Base-by-base conservation (phyloP, 2,329 filamentous ascomycete genomes). In the Hymenoscyphus infarciens region DNA sequence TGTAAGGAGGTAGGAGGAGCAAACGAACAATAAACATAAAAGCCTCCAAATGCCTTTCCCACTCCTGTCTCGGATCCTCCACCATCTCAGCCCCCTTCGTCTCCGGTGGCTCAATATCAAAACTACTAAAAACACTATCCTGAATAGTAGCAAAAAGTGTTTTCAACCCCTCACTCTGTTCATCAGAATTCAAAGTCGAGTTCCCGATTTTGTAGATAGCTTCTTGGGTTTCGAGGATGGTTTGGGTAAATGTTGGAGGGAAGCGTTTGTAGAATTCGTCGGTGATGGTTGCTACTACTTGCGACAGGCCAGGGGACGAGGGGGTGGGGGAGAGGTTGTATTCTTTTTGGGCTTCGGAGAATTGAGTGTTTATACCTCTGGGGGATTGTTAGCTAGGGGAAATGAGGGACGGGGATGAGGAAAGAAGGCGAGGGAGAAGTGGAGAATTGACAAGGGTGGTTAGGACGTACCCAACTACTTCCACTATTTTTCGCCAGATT, bases 101-200 rank as follows among this genome's bases (percentile, higher is more conserved):
- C 55, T 63, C 53, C 11, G 57, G 49, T 22, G 61, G 55, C 5
- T 63, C 59, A 31, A 65, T 61, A 3, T 59, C 63, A 22, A 66
- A 69, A 56, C 60, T 68, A 19, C 66, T 65, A 16, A 68, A 70
- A 3, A 70, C 38, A 3, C 67, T 68, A 42, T 70, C 64, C n/a
- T 64, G 62, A 5, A 68, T 61, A 2, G 64, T 45, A 2, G 64
- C 63, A 35, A 67, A 66, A 5, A 65, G 53, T 1, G 63, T 66
- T 1, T 45, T 39, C 5, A 66, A 56, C 7, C 56, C 61, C 7
- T 58, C n/a, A 1, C 22, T 13, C 54, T 65, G 64, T 27, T 57
- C 56, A 2, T 56, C 61, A 3, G 64, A 64, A 13, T 63, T 64
- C 33, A 64, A 61, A 1, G 66, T 61, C 10, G 63, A 33, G 45